phyloP scores from a whole-genome alignment of 2,329 filamentous ascomycete species.

The Beauveria australis region DNA sequence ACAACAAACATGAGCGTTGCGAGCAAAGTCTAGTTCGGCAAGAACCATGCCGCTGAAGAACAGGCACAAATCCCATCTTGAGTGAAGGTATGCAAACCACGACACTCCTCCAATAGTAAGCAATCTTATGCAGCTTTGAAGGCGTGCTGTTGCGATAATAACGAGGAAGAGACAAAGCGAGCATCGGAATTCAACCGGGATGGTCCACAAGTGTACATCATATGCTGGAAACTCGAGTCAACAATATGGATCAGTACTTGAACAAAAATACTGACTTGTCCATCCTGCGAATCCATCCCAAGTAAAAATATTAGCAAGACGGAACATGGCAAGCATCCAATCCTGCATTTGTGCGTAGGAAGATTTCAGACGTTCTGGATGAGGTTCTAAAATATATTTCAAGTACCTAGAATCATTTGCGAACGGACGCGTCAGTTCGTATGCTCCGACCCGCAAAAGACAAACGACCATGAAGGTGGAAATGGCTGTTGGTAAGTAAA shows the following conservation, averaged over 20 bases:
- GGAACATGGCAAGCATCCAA: slow-evolving; percentile 40
- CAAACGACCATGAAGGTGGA: slow-evolving; percentile 41
- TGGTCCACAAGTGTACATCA: slow-evolving; percentile 55
- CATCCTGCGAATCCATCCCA: slow-evolving; percentile 41
- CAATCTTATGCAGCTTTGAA: slow-evolving; percentile 34
- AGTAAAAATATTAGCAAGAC: slow-evolving; percentile 42
- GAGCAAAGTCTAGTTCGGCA: slow-evolving; percentile 46
- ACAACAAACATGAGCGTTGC: slow-evolving; percentile 32
- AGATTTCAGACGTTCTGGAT: slow-evolving; percentile 31
- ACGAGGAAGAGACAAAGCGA: slow-evolving; percentile 50
- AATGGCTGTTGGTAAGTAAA: slow-evolving; percentile 42
- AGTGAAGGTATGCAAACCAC: slow-evolving; percentile 37
- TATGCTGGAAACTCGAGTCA: slow-evolving; percentile 27
- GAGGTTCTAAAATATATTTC: slow-evolving; percentile 41
- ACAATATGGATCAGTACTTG: background rate
- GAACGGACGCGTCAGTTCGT: slow-evolving; percentile 40
- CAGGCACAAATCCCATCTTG: slow-evolving; percentile 46
- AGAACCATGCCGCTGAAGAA: slow-evolving; percentile 47
- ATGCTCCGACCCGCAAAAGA: slow-evolving; percentile 37
- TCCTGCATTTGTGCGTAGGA: slow-evolving; percentile 33
- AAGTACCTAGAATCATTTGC: slow-evolving; percentile 34
- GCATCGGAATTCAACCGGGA: slow-evolving; percentile 52
- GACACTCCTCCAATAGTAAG: slow-evolving; percentile 32
- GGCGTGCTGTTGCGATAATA: slow-evolving; percentile 40
- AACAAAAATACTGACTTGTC: slow-evolving; percentile 27